Conservation (phyloP, 805 yeast genomes). For the Saccharomycopsis oosterbeekiorum region DNA sequence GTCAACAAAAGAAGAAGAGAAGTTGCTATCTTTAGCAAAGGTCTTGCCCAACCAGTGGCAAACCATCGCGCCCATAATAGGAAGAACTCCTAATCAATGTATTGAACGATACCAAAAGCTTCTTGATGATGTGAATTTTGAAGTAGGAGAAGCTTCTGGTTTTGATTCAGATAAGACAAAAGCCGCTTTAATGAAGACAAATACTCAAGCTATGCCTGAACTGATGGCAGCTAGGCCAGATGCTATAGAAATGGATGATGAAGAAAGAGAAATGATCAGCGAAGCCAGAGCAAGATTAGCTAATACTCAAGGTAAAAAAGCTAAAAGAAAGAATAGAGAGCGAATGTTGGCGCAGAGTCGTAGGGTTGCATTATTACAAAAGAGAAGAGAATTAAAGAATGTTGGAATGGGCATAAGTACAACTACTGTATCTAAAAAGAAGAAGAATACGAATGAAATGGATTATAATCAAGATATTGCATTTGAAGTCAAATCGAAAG, state of each 20-base stretch:
- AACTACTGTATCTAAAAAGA: constrained; percentile 27
- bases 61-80: constrained; percentile 70
- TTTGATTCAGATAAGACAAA: constrained; percentile 1
- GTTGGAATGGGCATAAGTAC: constrained; percentile 50
- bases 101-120: constrained; percentile 74
- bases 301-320: constrained; percentile 90
- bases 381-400: constrained; percentile 69
- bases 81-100: constrained; percentile 80
- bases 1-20: constrained; percentile 68
- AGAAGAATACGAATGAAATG: constrained; percentile 50
- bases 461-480: constrained; percentile 83
- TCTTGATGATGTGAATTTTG: constrained; percentile 41
- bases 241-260: constrained; percentile 70
- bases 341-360: constrained; percentile 70
- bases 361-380: constrained; percentile 66
- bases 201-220: constrained; percentile 47
- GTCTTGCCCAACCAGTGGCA: constrained; percentile 91
- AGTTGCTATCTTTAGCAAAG: constrained; percentile 54
- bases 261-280: constrained; percentile 84
- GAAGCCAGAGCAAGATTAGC: constrained; percentile 90
- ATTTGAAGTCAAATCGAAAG: constrained; percentile 58
- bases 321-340: constrained; percentile 82
- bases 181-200: constrained; percentile 3
- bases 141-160: constrained; percentile 19
- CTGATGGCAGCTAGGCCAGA: constrained; percentile 76